These are phyloP conservation scores for Arxiozyma heterogenica DNA, from an alignment of 1,139 yeast genomes.

Conservation along the genomic window DNA sequence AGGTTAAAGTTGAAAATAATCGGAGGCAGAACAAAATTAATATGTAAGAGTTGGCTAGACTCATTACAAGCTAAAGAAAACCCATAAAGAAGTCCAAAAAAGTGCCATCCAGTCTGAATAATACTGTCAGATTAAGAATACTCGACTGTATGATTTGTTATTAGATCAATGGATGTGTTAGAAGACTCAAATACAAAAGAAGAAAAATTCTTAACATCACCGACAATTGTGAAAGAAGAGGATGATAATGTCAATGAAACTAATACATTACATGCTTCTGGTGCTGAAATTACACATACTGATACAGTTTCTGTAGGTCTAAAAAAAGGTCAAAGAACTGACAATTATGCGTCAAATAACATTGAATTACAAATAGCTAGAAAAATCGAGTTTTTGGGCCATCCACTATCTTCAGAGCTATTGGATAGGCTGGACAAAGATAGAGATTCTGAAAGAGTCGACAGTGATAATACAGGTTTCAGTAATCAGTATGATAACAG, in stretches of 20 bases:
- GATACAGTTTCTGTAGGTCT: neutral
- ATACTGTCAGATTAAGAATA: neutral
- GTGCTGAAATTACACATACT: too few relatives aligned
- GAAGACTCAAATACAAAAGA: neutral
- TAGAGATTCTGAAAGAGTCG: neutral
- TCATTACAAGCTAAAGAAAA: neutral
- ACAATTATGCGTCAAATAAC: neutral
- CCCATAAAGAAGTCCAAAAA: neutral
- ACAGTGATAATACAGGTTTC: neutral
- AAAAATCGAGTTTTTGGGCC: constrained; percentile 1
- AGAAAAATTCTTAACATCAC: neutral
- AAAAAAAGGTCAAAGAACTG: neutral
- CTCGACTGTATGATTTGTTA: neutral
- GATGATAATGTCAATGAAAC: neutral
- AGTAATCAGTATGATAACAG: neutral
- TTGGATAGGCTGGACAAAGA: neutral
- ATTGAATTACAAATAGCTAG: neutral
- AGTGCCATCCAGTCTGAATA: neutral
- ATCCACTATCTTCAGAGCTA: constrained; percentile 1
- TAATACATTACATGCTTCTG: neutral
- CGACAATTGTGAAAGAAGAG: neutral
- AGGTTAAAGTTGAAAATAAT: neutral
- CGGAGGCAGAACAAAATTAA: neutral
- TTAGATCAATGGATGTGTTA: neutral
- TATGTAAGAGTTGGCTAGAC: neutral